Evolutionary conservation across 2,329 filamentous ascomycete genomes (phyloP).

Genomic region (Monosporascus sp.): DNA sequence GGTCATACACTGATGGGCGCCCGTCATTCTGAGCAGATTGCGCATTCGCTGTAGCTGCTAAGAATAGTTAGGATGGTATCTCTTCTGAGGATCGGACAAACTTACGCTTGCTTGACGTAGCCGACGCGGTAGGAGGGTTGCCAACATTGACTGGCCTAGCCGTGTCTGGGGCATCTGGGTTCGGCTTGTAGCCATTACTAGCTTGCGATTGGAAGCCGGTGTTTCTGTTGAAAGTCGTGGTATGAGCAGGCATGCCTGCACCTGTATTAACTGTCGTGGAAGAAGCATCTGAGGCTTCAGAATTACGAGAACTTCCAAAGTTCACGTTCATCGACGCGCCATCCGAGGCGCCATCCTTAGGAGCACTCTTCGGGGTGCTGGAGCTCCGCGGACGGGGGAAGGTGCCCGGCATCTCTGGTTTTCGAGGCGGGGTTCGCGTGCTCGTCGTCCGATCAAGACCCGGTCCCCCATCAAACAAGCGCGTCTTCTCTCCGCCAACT

Average conservation of each 20-base stretch:
- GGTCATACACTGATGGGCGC: constrained; percentile 43
- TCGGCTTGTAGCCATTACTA: constrained; percentile 16
- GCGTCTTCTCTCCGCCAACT: constrained; percentile 53
- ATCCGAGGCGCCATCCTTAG: constrained; percentile 9
- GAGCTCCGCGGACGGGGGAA: constrained; percentile 23
- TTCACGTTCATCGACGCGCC: constrained; percentile 4
- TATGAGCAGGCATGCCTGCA: constrained; percentile 4
- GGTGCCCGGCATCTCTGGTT: constrained; percentile 16
- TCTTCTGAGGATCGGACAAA: background rate
- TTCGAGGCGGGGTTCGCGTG: constrained; percentile 32
- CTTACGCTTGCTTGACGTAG: constrained; percentile 15
- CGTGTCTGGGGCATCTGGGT: constrained; percentile 3
- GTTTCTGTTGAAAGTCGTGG: constrained; percentile 3
- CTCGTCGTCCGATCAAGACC: constrained; percentile 41
- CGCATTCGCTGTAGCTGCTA: constrained; percentile 12
- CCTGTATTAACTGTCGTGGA: constrained; percentile 8
- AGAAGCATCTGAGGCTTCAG: constrained; percentile 21
- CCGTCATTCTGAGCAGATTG: constrained; percentile 20
- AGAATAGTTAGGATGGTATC: constrained; percentile 8
- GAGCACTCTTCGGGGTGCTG: constrained; percentile 17
- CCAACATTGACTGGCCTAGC: constrained; percentile 12
- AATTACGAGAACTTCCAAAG: constrained; percentile 19
- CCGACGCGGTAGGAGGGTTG: constrained; percentile 7
- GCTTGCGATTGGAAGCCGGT: constrained; percentile 11
- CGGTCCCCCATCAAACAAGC: constrained; percentile 45